These are phyloP conservation scores for Solanum habrochaites DNA, from an alignment of 257 asterid species.

Conservation along the genomic window DNA sequence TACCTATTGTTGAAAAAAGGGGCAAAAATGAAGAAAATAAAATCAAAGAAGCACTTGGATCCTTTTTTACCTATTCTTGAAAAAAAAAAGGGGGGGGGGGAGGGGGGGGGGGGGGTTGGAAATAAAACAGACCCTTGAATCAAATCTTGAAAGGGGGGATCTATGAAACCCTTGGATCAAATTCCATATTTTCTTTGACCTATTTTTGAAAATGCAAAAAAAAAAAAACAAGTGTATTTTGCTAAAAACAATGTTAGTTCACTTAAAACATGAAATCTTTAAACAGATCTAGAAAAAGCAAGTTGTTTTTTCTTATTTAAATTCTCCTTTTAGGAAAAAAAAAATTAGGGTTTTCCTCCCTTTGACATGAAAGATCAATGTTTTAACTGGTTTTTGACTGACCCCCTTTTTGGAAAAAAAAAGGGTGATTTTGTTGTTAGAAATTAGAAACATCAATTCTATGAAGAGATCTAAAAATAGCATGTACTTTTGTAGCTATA, in stretches of 20 bases:
- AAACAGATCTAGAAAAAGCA: slow-evolving; percentile 8
- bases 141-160: no score
- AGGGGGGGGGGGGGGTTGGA: no score
- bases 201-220: neutral
- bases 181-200: neutral
- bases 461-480: slow-evolving; percentile 27
- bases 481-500: slow-evolving; percentile 4
- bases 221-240: slow-evolving; percentile 7
- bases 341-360: neutral
- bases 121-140: no score
- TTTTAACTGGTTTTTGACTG: neutral
- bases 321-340: neutral
- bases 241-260: slow-evolving; percentile 24
- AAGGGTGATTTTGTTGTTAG: neutral
- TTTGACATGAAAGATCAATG: neutral
- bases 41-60: no score
- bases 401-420: neutral
- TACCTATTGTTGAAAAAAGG: no score
- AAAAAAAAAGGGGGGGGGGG: no score
- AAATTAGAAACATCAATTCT: neutral
- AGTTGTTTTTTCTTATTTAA: neutral
- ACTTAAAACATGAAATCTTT: slow-evolving; percentile 3
- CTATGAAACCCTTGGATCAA: neutral
- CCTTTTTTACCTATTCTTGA: no score
- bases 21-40: no score